Conservation (phyloP, 169 alveolate species). For the Fabrea salina region DNA sequence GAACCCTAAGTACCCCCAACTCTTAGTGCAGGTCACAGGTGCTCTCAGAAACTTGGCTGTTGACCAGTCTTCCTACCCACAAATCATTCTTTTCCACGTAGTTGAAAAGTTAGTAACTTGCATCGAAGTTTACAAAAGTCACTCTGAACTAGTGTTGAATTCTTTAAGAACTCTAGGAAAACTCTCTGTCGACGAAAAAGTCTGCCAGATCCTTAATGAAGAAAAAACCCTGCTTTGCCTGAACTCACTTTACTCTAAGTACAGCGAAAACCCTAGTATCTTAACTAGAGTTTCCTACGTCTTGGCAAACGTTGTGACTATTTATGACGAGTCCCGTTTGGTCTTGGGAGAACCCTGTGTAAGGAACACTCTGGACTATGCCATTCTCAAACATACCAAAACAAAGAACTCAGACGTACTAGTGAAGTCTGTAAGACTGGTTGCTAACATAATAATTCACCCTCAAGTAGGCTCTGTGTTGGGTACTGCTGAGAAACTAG, state of each 20-base stretch:
- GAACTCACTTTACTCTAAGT: neutral
- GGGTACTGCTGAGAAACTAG: neutral
- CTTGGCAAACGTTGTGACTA: constrained; percentile 47
- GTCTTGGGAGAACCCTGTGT: neutral
- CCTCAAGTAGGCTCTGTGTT: constrained; percentile 6
- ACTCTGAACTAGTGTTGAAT: constrained; percentile 49
- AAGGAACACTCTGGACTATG: neutral
- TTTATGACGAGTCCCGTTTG: constrained; percentile 34
- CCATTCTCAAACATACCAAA: neutral
- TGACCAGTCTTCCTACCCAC: constrained; percentile 14
- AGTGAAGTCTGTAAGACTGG: constrained; percentile 42
- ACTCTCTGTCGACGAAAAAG: constrained; percentile 38
- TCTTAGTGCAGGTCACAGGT: constrained; percentile 55
- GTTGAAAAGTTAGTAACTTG: constrained; percentile 28
- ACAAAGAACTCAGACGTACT: constrained; percentile 37
- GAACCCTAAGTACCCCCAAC: constrained; percentile 33
- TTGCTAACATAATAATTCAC: constrained; percentile 42
- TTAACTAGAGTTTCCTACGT: constrained; percentile 38
- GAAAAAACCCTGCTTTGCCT: neutral
- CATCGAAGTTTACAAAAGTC: constrained; percentile 34
- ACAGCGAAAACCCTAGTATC: constrained; percentile 26
- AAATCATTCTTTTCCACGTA: constrained; percentile 32
- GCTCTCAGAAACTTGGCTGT: constrained; percentile 50
- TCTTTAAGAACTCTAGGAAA: constrained; percentile 42
- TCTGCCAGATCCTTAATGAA: constrained; percentile 8